A percentile compares a stretch with the other conserved stretches of the same genome.
Conservation (phyloP, 306 rosid genomes). For the Medicago ruthenica region DNA sequence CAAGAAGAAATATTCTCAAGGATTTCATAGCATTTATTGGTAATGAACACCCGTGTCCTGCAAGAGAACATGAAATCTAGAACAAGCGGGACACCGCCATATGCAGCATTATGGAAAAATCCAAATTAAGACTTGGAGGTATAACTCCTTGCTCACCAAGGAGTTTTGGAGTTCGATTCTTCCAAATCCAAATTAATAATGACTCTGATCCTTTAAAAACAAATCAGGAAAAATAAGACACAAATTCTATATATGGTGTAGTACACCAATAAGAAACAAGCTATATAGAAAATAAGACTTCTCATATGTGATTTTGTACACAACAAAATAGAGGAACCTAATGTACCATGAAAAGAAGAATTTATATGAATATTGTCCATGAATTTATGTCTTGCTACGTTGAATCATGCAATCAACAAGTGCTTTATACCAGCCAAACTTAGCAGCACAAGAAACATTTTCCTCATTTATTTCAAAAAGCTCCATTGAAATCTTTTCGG, state of each 20-base stretch:
- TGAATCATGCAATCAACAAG: constrained; percentile 61
- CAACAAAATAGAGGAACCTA: no score
- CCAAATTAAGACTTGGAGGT: no score
- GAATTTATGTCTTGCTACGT: constrained; percentile 52
- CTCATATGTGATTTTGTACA: no score
- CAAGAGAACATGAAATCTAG: constrained; percentile 16
- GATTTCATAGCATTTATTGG: constrained; percentile 64
- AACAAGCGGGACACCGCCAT: constrained; percentile 68
- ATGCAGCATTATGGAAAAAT: no score
- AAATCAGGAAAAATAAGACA: no score
- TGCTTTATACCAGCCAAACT: constrained; percentile 77
- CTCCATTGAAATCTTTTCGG: constrained; percentile 65
- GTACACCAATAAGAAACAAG: no score
- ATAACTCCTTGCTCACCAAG: no score
- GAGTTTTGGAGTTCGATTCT: constrained; percentile 58
- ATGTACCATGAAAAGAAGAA: no score
- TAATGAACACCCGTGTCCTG: constrained; percentile 41
- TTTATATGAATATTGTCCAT: no score
- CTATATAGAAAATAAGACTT: no score
- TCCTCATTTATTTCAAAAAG: constrained; percentile 69
- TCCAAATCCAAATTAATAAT: constrained; percentile 38
- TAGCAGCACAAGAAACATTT: constrained; percentile 62
- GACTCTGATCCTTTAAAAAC: no score
- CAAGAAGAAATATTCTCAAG: constrained; percentile 69
- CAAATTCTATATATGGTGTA: no score